Evolutionary conservation across 148 eudicot genomes (phyloP), one percentile per base, ranked within the genome.

Genomic region (Nepenthes gracilis): DNA sequence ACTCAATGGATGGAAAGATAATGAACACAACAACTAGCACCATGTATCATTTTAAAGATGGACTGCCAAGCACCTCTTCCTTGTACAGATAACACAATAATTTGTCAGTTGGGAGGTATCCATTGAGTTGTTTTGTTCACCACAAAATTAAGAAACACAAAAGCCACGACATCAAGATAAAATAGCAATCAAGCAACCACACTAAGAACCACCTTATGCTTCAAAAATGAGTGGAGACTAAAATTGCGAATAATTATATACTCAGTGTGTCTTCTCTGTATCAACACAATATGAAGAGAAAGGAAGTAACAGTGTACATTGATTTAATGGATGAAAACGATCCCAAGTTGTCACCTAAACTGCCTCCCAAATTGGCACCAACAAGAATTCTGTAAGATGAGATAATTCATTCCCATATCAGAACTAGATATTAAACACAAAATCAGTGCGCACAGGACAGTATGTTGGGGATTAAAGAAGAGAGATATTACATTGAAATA

Each of bases 291-390:
- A 49, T 40, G 45, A 40, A 8, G 10, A 49, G 15, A 6, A 10
- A 49, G 53, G 13, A n/a, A 49, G 2, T n/a, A 6, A n/a, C 53
- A 0, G 13, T n/a, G 6, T 71, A 88, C 98, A 92, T 75, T 14
- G 72, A 54, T 69, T 68, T 67, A 58, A 88, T 65, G 5, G 96
- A 81, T 66, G 93, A 64, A 75, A 92, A 92, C 43, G 80, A 81
- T 61, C 82, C 96, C 33, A 92, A 68, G 67, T 45, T 69, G 68
- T 88, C 83, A 6, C 98, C 96, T 48, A 92, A 72, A 59, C 67
- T 85, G 66, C 98, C 98, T 47, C 82, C 80, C 79, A 88, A 72
- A 76, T 82, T 82, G 63, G 86, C 89, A 55, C 64, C 81, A 56
- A 57, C 68, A 14, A 92, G 80, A 55, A 43, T 77, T 85, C 97